Base-by-base conservation (phyloP, 306 rosid genomes). In the Pyrus betulifolia region DNA sequence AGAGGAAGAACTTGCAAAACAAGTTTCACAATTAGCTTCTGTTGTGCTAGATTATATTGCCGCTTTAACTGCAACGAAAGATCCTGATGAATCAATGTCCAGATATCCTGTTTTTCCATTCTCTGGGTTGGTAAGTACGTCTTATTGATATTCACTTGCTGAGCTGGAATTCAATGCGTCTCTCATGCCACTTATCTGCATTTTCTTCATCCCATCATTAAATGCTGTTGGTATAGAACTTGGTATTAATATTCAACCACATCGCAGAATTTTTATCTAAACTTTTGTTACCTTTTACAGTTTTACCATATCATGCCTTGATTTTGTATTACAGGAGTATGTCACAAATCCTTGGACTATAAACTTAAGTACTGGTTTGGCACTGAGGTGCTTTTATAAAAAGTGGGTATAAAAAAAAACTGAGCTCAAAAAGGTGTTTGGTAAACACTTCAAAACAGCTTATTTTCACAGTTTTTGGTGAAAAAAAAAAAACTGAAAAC, bases 11-110 rank as follows among this genome's bases (percentile, higher is more conserved):
- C 92, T 92, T 82, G 93, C 88, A 15, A 30, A 70, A 72, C 85
- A 82, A 73, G 92, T 95, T 74, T 45, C 90, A 64, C 73, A 76
- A 18, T 88, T 95, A 79, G 99, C 96, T 82, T 81, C 82, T 82
- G 79, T 81, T 73, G 88, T 81, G 67, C 81, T 79, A 70, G 80
- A 71, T 75, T 89, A 91, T 72, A 33, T 83, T 44, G 73, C 67
- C 31, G 78, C 76, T 70, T 83, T 87, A 40, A 67, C 84, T 67
- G 81, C 78, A 70, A 46, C 74, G 35, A 70, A 79, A 19, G 40
- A 62, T 86, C 87, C 80, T 83, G 42, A 42, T 35, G 80, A 87
- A 66, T 74, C 55, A 69, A 72, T 85, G 89, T 70, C 89, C 64
- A 82, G 73, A 69, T 76, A 81, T 71, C 88, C 88, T 76, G 64